Base-by-base conservation (phyloP, 1,284 basidiomycete species). In the Testicularia cyperi region DNA sequence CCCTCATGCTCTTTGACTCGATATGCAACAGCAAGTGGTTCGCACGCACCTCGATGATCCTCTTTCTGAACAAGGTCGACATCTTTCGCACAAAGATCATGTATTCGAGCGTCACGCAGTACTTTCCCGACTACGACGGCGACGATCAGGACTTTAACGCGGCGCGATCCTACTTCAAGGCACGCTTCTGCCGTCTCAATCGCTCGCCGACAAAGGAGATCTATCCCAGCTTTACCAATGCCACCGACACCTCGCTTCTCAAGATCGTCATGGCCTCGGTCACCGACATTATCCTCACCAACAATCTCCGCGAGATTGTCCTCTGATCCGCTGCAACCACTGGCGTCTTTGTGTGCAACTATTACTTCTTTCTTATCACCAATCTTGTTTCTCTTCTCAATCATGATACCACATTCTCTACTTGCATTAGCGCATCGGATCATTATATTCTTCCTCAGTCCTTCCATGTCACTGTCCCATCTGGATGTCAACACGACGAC, bases 21-120 rank as follows among this genome's bases (percentile, higher is more conserved):
- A 94, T 96, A 79, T 92, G 89, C 81, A 96, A 97, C 78, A 91
- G 88, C 29, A 83, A 90, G 68, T 90, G 91, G 90, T 95, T 96
- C 79, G 85, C 86, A 75, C 83, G 86, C 61, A 91, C 91, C 1
- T 90, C 89, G 4, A 90, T 94, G 65, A 92, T 95, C 65, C 81
- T 95, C 31, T 94, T 73, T 37, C 64, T 72, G 34, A 71, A 70
- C 61, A 75, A 77, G 57, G 70, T 76, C 65, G 92, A 96, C 76
- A 82, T 96, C 15, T 91, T 94, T 74, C 83, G 84, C 75, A 82
- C 83, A 68, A 94, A 94, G 78, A 85, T 96, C 39, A 77, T 79
- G 39, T 81, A 84, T 40, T 92, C 90, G 18, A 84, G 89, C 73
- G 88, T 96, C 77, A 85, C 84, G 75, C 84, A 83, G 49, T 87